A percentile compares a stretch with the other conserved stretches of the same genome.
phyloP scores from a whole-genome alignment of 305 asterid genomes.

The Lippia alba region DNA sequence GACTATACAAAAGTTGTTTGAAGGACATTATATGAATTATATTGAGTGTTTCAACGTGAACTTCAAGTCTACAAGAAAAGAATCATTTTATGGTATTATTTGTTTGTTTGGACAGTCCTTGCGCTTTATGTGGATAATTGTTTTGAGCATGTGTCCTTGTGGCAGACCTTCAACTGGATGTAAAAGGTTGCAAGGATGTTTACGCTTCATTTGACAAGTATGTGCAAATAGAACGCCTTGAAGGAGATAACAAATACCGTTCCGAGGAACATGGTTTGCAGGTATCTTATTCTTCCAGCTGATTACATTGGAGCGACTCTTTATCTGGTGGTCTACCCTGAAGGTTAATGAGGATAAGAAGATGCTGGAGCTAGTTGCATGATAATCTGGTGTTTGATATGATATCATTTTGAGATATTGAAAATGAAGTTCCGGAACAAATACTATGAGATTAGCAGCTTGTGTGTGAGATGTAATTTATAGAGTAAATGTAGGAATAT shows the following conservation, averaged over 20 bases:
- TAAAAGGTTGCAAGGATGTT: conserved; percentile 92
- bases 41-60: conserved; percentile 81
- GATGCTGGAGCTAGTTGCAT: background rate
- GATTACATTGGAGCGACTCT: conserved; percentile 20
- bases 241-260: conserved; percentile 93
- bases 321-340: conserved; percentile 1
- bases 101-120: background rate
- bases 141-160: conserved; percentile 32
- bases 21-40: conserved; percentile 92
- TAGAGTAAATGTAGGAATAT: conserved; percentile 4
- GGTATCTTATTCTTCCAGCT: conserved; percentile 49
- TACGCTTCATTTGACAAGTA: conserved; percentile 96
- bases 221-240: conserved; percentile 96
- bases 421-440: conserved; percentile 14
- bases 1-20: conserved; percentile 92
- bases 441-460: background rate
- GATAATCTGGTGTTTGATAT: background rate
- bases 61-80: conserved; percentile 83
- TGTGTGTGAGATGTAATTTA: conserved; percentile 2
- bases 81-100: conserved; percentile 75
- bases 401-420: conserved; percentile 11
- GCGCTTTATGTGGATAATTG: conserved; percentile 26
- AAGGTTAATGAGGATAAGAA: conserved; percentile 18
- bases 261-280: conserved; percentile 96
- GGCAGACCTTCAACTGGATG: conserved; percentile 97